phyloP scores from a whole-genome alignment of 768 basidiomycete genomes.

The Hypholoma fasciculare region DNA sequence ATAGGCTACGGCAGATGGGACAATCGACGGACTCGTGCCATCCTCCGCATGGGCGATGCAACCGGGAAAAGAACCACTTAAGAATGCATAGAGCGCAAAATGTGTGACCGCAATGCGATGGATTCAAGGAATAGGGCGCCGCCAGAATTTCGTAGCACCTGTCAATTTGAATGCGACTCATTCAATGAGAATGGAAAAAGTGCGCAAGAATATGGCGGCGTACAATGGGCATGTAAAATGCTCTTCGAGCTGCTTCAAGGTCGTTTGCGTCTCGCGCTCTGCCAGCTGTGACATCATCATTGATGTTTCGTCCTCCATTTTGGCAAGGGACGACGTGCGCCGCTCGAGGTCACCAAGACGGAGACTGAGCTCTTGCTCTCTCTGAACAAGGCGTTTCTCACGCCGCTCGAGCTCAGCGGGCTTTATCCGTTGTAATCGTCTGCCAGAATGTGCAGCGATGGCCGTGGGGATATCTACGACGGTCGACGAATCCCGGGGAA shows the following conservation, averaged over 20 bases:
- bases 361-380: conserved; percentile 41
- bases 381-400: conserved; percentile 32
- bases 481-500: conserved; percentile 16
- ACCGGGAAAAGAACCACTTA: conserved; percentile 68
- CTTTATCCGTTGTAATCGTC: conserved; percentile 41
- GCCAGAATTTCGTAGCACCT: conserved; percentile 72
- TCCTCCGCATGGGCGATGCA: conserved; percentile 60
- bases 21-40: conserved; percentile 73
- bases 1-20: conserved; percentile 60
- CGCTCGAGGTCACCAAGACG: conserved; percentile 39
- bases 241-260: conserved; percentile 57
- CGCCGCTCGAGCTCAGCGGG: conserved; percentile 38
- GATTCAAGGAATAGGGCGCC: conserved; percentile 55
- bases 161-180: conserved; percentile 3
- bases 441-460: conserved; percentile 25
- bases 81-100: conserved; percentile 69
- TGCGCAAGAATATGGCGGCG: conserved; percentile 21
- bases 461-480: conserved; percentile 13
- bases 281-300: conserved; percentile 40
- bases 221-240: conserved; percentile 67
- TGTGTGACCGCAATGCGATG: conserved; percentile 63
- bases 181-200: background rate
- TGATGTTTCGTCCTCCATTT: conserved; percentile 42
- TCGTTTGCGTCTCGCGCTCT: conserved; percentile 39
- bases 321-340: conserved; percentile 35